Evolutionary conservation across 2,329 filamentous ascomycete species (phyloP).

Genomic region (Coniochaeta sp.): DNA sequence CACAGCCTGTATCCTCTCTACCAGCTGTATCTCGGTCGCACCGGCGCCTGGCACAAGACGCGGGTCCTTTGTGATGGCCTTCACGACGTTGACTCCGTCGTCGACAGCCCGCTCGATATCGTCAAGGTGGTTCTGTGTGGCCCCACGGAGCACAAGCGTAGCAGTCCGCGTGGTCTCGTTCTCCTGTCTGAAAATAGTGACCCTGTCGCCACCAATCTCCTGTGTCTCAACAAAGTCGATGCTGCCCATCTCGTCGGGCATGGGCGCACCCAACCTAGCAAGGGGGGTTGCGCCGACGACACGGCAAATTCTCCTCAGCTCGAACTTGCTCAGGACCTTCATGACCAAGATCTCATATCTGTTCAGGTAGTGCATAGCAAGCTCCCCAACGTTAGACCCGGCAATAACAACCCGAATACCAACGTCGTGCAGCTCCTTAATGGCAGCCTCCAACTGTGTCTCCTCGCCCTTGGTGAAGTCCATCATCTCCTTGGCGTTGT

Average conservation of each 20-base stretch:
- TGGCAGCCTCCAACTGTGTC: slow-evolving; percentile 75
- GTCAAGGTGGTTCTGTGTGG: slow-evolving; percentile 96
- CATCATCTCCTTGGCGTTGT: slow-evolving; percentile 98
- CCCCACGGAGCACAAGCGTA: slow-evolving; percentile 87
- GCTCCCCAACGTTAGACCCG: slow-evolving; percentile 87
- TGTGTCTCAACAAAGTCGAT: slow-evolving; percentile 94
- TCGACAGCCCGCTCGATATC: slow-evolving; percentile 96
- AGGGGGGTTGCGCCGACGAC: slow-evolving; percentile 96
- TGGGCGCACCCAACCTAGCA: slow-evolving; percentile 88
- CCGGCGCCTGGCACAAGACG: slow-evolving; percentile 89
- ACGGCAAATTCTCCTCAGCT: slow-evolving; percentile 87
- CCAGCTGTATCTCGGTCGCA: slow-evolving; percentile 87
- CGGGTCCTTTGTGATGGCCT: slow-evolving; percentile 92
- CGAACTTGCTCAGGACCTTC: slow-evolving; percentile 97
- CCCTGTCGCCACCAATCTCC: slow-evolving; percentile 95
- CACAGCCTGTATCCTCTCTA: slow-evolving; percentile 83
- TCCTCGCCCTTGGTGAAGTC: slow-evolving; percentile 98
- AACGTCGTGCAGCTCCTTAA: slow-evolving; percentile 95
- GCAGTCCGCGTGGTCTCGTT: slow-evolving; percentile 86
- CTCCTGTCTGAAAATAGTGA: slow-evolving; percentile 97
- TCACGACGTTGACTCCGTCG: slow-evolving; percentile 96
- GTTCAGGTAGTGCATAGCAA: slow-evolving; percentile 97
- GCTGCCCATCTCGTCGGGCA: slow-evolving; percentile 99
- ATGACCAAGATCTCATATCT: slow-evolving; percentile 93
- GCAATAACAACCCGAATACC: slow-evolving; percentile 88